Conservation (phyloP, 345 rosid genomes). For the rapeseed (Brassica napus) region Da-Ae NC_063449.1:8402501-8403000, state of each 20-base stretch:
- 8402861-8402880: not conserved
- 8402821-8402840: not conserved
- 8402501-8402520: not conserved
- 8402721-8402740: not conserved
- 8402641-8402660: not conserved
- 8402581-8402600: not conserved
- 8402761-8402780: not conserved
- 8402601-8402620: not conserved
- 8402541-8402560: not conserved
- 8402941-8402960: not conserved
- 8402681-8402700: not conserved
- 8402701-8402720: constrained; percentile 1
- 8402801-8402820: not conserved
- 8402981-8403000: not conserved
- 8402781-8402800: not conserved
- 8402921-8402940: not conserved
- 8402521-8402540: not conserved
- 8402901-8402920: not conserved
- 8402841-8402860: constrained; percentile 4
- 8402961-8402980: not conserved
- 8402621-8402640: not conserved
- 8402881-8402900: not conserved
- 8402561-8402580: not conserved
- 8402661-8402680: not conserved
- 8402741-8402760: not conserved